phyloP scores from a whole-genome alignment of 1,284 basidiomycete species.

The Ganoderma meredithae region DNA sequence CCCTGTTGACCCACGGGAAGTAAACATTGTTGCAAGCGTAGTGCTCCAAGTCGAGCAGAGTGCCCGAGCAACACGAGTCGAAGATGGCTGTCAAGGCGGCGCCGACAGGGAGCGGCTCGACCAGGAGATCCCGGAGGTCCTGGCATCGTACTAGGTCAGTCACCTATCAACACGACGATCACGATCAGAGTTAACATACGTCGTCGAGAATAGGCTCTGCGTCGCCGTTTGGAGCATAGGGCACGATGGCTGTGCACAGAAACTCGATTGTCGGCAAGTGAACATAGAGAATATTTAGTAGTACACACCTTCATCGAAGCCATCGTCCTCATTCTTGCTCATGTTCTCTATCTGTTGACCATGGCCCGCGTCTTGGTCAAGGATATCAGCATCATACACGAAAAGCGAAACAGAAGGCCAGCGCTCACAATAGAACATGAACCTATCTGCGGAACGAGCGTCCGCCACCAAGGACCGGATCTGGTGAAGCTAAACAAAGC shows the following conservation, averaged over 20 bases:
- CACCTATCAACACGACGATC: neutral
- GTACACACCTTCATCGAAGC: conserved; percentile 46
- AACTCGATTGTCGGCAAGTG: neutral
- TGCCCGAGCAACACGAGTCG: conserved; percentile 56
- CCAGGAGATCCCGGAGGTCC: conserved; percentile 44
- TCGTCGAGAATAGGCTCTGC: conserved; percentile 42
- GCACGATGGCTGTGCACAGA: conserved; percentile 3
- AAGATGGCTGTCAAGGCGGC: conserved; percentile 52
- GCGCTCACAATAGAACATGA: conserved; percentile 49
- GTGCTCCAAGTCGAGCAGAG: conserved; percentile 53
- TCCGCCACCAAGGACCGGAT: conserved; percentile 41
- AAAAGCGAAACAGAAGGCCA: neutral
- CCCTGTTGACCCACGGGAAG: conserved; percentile 54
- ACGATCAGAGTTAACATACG: conserved; percentile 32
- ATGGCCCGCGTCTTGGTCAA: conserved; percentile 23
- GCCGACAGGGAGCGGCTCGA: conserved; percentile 49
- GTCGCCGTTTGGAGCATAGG: conserved; percentile 25
- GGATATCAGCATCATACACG: neutral
- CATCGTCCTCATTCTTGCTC: conserved; percentile 21
- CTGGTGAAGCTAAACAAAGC: conserved; percentile 40
- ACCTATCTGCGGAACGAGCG: conserved; percentile 43
- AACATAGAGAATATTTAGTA: conserved; percentile 25
- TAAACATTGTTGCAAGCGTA: conserved; percentile 53
- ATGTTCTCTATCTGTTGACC: neutral
- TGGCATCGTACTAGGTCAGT: conserved; percentile 36